Evolutionary conservation across 495 filamentous ascomycete species (phyloP), one percentile per base, ranked within the genome.

Genomic region (Aspergillus panamensis): DNA sequence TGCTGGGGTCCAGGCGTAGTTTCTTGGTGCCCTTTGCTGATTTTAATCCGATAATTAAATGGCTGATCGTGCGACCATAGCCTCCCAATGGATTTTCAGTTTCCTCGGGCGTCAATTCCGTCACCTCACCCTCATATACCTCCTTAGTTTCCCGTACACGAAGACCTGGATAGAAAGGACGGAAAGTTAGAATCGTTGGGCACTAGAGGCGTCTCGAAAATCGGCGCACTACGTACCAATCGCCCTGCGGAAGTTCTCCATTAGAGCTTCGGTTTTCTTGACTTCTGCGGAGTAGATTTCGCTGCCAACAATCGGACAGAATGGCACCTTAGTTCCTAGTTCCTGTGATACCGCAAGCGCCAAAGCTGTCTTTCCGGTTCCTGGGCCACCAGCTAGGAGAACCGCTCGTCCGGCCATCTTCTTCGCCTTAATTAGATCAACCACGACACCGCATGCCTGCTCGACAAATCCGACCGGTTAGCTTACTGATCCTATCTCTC

Each of bases 341-440:
- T 97, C 93, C 70, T 96, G 92, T 64, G 88, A 91, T 61, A 98
- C 90, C 44, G 92, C 93, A 48, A 97, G 81, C 20, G 94, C 94
- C 53, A 97, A 84, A 14, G 94, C 94, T 14, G 94, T 98, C 80
- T 98, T 98, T 69, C 94, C 94, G 6, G 94, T 97, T 53, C 93
- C 94, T 13, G 93, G 93, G 66, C 91, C 81, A 64, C 94, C 94
- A 47, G 93, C 93, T 25, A 98, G 84, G 51, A 98, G 75, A 17
- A 98, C 91, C 44, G 92, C 94, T 53, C 94, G 82, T 48, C 94
- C 94, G 17, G 93, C 87, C 94, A 98, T 97, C 81, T 96, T 97
- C 75, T 92, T 92, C 37, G 88, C 85, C 65, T 87, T 87, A 68
- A 98, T 92, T 52, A 98, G 84, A 71, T 97, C 94, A 63, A 97